Base-by-base conservation (phyloP, 2,329 filamentous ascomycete species). In the Venturia oleaginea region DNA sequence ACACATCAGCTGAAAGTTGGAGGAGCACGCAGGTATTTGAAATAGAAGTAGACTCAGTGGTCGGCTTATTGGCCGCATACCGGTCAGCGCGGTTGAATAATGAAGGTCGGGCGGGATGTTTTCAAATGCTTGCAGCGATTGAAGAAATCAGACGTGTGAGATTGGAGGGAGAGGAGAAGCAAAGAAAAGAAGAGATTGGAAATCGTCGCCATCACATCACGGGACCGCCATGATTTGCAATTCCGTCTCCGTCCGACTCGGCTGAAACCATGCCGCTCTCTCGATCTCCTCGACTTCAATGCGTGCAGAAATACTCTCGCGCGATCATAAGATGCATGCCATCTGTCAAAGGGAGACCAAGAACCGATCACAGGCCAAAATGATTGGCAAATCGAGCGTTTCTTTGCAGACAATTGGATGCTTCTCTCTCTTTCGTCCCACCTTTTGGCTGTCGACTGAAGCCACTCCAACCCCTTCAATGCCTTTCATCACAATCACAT, bases 11-110 rank as follows among this genome's bases (percentile, higher is more conserved):
- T 34, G 17, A 19, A 34, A 19, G n/a, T 11, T 30, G 27, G 1
- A 55, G 32, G 48, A 24, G 48, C 48, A 55, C 32, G 48, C 48
- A 55, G 30, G 51, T 57, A 57, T 57, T 57, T 57, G 27, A 57
- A 57, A 57, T 57, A 34, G 27, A 57, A 57, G 34, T 57, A 34
- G 34, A 34, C 51, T 57, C 27, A 1, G 19, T 15, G 15, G 13
- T 55, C 51, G 48, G 48, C 27, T 54, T 27, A 13, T 30, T 24
- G 15, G n/a, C n/a, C n/a, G n/a, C n/a, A n/a, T n/a, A n/a, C n/a
- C 34, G 51, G 51, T 55, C 51, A 19, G 51, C 51, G 51, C 51
- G 51, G 27, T 34, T 19, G 22, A 6, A 46, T 3, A 17, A 43
- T n/a, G 19, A 43, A n/a, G 42, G 4, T 13, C 15, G 22, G 10